Conservation (phyloP, 2,329 filamentous ascomycete genomes). For the Gaeumannomyces tritici region DNA sequence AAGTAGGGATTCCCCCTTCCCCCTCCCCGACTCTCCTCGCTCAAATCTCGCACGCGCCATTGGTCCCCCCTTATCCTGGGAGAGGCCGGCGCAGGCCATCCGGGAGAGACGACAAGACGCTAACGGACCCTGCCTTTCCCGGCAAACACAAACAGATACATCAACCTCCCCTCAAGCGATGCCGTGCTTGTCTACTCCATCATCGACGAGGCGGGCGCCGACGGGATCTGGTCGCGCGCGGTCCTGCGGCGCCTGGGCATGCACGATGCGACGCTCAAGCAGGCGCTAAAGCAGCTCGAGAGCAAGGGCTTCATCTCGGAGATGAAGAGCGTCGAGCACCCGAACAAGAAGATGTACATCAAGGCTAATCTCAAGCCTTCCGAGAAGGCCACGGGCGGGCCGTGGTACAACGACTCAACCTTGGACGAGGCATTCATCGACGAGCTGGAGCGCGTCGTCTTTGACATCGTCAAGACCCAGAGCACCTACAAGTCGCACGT, state of each 20-base stretch:
- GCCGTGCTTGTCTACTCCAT: conserved; percentile 76
- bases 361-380: conserved; percentile 74
- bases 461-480: conserved; percentile 59
- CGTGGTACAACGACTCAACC: conserved; percentile 88
- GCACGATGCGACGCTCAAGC: conserved; percentile 74
- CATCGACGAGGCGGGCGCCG: conserved; percentile 75
- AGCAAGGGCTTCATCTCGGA: conserved; percentile 72
- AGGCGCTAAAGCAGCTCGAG: conserved; percentile 76
- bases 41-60: too few relatives aligned
- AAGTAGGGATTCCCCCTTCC: conserved; percentile 33
- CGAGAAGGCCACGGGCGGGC: conserved; percentile 84
- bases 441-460: conserved; percentile 62
- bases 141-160: conserved; percentile 34
- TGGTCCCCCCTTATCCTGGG: too few relatives aligned
- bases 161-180: conserved; percentile 58
- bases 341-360: conserved; percentile 94
- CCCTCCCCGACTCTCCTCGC: background rate
- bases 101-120: background rate
- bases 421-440: conserved; percentile 85
- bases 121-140: background rate
- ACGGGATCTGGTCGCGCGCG: conserved; percentile 85
- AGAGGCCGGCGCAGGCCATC: background rate
- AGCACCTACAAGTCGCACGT: conserved; percentile 53
- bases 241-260: conserved; percentile 73
- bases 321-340: conserved; percentile 86